Percentiles rank a stretch among this genome's conserved stretches.
phyloP scores from a whole-genome alignment of 108 stramenopile genomes.

The Skeletonema tropicum region DNA sequence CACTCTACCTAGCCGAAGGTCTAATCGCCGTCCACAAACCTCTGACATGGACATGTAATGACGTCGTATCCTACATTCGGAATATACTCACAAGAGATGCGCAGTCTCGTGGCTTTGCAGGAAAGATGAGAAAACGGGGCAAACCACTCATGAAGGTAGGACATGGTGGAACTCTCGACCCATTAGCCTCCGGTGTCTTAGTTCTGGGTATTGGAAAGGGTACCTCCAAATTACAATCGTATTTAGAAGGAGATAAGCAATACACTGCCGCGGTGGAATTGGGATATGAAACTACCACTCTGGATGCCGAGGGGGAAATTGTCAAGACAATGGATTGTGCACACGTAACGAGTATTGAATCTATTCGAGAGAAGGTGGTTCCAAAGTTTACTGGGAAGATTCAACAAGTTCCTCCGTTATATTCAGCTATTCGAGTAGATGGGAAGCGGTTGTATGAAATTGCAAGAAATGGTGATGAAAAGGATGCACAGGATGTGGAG shows the following conservation, averaged over 20 bases:
- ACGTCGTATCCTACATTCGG: constrained; percentile 87
- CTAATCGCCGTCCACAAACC: constrained; percentile 92
- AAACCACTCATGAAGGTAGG: constrained; percentile 81
- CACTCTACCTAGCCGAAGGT: constrained; percentile 76
- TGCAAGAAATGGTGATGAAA: constrained; percentile 61
- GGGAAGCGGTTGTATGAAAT: constrained; percentile 86
- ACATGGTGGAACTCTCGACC: constrained; percentile 97
- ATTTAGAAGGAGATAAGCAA: constrained; percentile 81
- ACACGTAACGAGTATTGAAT: constrained; percentile 61
- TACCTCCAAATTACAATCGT: constrained; percentile 74
- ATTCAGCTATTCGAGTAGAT: constrained; percentile 81
- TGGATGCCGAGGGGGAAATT: constrained; percentile 84
- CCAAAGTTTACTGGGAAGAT: constrained; percentile 80
- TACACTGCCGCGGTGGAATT: constrained; percentile 75
- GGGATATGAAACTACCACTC: constrained; percentile 86
- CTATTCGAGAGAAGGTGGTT: constrained; percentile 26
- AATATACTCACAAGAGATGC: constrained; percentile 75
- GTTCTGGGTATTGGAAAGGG: constrained; percentile 93
- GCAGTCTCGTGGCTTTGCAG: constrained; percentile 54
- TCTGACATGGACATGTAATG: constrained; percentile 85
- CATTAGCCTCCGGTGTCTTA: constrained; percentile 91
- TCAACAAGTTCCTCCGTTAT: constrained; percentile 90
- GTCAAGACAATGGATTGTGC: constrained; percentile 52
- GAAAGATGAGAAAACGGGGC: constrained; percentile 16
- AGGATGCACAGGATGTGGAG: constrained; percentile 18